Percentiles rank a stretch among this genome's conserved stretches.
phyloP scores from a whole-genome alignment of 495 filamentous ascomycete species.

The Penicillium riverlandense region DNA sequence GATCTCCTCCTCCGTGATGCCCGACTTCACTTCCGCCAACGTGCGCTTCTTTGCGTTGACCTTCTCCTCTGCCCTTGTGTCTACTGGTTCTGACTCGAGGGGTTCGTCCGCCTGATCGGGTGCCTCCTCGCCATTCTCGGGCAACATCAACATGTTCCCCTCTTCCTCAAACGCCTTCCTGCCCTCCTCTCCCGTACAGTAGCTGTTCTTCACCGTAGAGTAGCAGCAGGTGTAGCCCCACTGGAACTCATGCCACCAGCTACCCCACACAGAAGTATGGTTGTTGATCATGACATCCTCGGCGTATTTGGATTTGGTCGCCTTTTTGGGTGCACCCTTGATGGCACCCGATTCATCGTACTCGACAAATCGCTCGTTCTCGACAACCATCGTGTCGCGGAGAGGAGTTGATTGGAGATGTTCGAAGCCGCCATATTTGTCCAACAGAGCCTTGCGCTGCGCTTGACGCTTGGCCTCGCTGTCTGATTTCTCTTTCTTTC shows the following conservation, averaged over 20 bases:
- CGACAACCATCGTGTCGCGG: constrained; percentile 60
- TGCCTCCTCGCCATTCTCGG: constrained; percentile 18
- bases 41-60: constrained; percentile 58
- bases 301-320: constrained; percentile 77
- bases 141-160: constrained; percentile 45
- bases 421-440: constrained; percentile 77
- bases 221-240: constrained; percentile 99
- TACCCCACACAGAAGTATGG: constrained; percentile 89
- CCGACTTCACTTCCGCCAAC: constrained; percentile 61
- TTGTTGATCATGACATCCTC: constrained; percentile 88
- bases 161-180: constrained; percentile 64
- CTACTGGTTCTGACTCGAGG: constrained; percentile 25
- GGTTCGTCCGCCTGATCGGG: constrained; percentile 16
- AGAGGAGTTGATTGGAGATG: constrained; percentile 55
- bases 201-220: constrained; percentile 88
- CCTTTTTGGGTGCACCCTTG: constrained; percentile 75
- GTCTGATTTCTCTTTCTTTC: constrained; percentile 71
- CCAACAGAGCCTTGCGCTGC: constrained; percentile 63
- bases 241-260: constrained; percentile 91
- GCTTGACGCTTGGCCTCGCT: constrained; percentile 58
- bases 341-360: constrained; percentile 85
- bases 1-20: constrained; percentile 72
- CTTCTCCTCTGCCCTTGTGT: constrained; percentile 15
- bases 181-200: constrained; percentile 88
- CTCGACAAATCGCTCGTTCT: constrained; percentile 86